Evolutionary conservation across 2,329 filamentous ascomycete genomes (phyloP).

Genomic region (Colletotrichum karsti): DNA sequence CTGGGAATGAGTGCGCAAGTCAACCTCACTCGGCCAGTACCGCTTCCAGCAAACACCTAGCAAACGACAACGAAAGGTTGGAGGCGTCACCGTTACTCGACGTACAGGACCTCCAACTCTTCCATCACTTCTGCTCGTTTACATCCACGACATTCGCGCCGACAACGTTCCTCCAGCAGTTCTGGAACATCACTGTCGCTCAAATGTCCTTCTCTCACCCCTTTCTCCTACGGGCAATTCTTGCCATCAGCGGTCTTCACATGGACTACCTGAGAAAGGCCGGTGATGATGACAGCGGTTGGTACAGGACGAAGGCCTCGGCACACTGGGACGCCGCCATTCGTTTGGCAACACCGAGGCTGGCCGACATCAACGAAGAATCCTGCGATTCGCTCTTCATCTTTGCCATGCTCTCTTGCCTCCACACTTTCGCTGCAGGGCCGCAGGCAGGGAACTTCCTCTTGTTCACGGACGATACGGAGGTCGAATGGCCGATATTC

Average conservation of each 20-base stretch:
- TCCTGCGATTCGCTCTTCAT: neutral
- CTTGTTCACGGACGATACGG: neutral
- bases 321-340: neutral
- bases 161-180: neutral
- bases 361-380: neutral
- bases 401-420: neutral
- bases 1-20: neutral
- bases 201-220: neutral
- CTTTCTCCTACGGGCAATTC: neutral
- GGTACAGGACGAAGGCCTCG: neutral
- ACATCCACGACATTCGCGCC: neutral
- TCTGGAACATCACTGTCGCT: neutral
- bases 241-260: neutral
- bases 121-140: neutral
- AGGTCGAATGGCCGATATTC: neutral
- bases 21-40: accelerated
- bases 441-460: neutral
- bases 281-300: neutral
- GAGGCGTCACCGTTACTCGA: neutral
- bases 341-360: neutral
- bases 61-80: neutral
- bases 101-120: neutral
- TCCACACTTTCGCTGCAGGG: neutral
- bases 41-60: neutral
- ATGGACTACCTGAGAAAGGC: neutral